phyloP scores from a whole-genome alignment of 306 rosid species.

The Neltuma alba region DNA sequence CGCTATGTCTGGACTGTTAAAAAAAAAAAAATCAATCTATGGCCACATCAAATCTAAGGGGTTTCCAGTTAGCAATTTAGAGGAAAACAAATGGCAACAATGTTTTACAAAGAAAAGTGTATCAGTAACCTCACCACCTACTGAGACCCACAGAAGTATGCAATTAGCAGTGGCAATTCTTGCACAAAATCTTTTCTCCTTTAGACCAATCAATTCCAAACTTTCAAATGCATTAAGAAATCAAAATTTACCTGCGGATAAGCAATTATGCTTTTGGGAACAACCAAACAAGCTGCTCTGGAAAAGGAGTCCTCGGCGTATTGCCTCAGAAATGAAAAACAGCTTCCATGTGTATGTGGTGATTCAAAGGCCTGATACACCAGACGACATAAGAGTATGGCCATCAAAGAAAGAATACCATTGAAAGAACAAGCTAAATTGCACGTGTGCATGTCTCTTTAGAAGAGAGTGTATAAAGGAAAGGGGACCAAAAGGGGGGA shows the following conservation, averaged over 20 bases:
- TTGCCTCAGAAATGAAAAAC: slow-evolving; percentile 86
- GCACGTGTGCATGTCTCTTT: not conserved
- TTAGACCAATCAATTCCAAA: not conserved
- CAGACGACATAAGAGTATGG: slow-evolving; percentile 15
- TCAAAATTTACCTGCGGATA: slow-evolving; percentile 87
- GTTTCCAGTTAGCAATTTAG: not conserved
- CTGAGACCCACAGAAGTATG: not conserved
- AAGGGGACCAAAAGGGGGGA: not conserved
- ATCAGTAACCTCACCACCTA: not conserved
- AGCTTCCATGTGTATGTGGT: slow-evolving; percentile 80
- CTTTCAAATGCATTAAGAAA: slow-evolving; percentile 23
- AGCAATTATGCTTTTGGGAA: slow-evolving; percentile 82
- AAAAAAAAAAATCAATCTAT: not conserved
- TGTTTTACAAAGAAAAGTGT: not conserved
- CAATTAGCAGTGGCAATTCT: slow-evolving; percentile 22
- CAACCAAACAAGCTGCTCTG: slow-evolving; percentile 86
- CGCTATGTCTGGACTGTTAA: slow-evolving; percentile 16
- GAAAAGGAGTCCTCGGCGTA: slow-evolving; percentile 94
- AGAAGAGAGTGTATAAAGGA: not conserved
- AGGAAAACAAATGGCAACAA: not conserved
- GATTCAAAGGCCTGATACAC: slow-evolving; percentile 90
- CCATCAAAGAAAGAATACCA: not conserved
- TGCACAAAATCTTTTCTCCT: not conserved
- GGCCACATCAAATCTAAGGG: not conserved
- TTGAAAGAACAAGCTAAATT: not conserved